Base-by-base conservation (phyloP, 2,329 filamentous ascomycete species). In the Calycina herbarum region DNA sequence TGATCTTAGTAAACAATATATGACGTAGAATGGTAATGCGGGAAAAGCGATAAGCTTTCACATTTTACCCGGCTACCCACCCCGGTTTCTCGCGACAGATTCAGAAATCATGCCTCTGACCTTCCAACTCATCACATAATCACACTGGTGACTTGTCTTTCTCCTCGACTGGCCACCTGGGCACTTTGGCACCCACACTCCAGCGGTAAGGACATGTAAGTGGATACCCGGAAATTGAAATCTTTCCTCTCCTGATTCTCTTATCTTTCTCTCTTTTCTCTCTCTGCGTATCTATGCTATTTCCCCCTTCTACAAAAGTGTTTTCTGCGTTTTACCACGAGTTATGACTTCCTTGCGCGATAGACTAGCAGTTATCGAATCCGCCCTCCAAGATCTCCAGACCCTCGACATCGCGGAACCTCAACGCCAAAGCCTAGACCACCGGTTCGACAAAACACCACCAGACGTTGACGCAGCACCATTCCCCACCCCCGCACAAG, bases 371-470 rank as follows among this genome's bases (percentile, higher is more conserved):
- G 64, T 65, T 11, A 68, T 71, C 3, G 66, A 71, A 31, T 54
- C 40, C 38, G 68, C 70, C 0, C 62, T 71, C 33, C 64, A 67
- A 51, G 62, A 68, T 42, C 59, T 62, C 2, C 64, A 71, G 13
- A 69, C 70, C 15, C 29, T 69, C 58, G 64, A 69, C 17, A 61
- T 70, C 48, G 62, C 62, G 24, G 65, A 61, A 7, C 68, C 67
- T 7, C 59, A 51, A 20, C 70, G 70, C 20, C 69, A 70, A 62
- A 71, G 69, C 66, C 67, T 72, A 51, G 70, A 72, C 59, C 66
- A 69, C 66, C 69, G 69, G 20, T 71, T 72, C 61, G 70, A 72
- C 51, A 66, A 66, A 29, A 68, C 68, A 3, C 67, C 59, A 8
- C 65, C 68, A 42, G 67, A 67, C 57, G 63, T 70, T n/a, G 70